Evolutionary conservation across 1,139 yeast species (phyloP).

Genomic region (Neolecta irregularis): DNA sequence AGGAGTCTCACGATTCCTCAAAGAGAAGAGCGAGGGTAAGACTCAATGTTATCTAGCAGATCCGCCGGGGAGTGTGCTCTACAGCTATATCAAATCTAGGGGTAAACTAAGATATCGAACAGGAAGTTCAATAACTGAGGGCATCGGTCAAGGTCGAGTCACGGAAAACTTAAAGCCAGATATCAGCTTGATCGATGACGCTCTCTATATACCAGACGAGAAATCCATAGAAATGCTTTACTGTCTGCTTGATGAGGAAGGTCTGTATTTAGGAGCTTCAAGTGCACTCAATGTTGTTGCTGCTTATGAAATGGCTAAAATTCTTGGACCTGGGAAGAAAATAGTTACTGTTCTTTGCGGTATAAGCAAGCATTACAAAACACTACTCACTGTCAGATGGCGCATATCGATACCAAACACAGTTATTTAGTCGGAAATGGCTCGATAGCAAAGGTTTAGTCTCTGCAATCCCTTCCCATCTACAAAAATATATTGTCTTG

Average conservation of each 20-base stretch:
- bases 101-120: slow-evolving; percentile 48
- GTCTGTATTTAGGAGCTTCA: slow-evolving; percentile 80
- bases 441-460: slow-evolving; percentile 51
- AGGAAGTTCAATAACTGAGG: slow-evolving; percentile 84
- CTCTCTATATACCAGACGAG: slow-evolving; percentile 52
- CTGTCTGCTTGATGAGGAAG: slow-evolving; percentile 72
- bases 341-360: slow-evolving; percentile 79
- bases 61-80: slow-evolving; percentile 83
- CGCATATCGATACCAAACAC: slow-evolving; percentile 17
- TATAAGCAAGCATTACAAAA: slow-evolving; percentile 24
- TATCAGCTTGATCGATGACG: slow-evolving; percentile 59
- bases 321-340: slow-evolving; percentile 66
- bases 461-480: slow-evolving; percentile 50
- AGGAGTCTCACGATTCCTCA: slow-evolving; percentile 61
- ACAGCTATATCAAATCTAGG: slow-evolving; percentile 54
- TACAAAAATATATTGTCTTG: slow-evolving; percentile 58
- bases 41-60: slow-evolving; percentile 63
- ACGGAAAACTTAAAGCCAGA: slow-evolving; percentile 69
- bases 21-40: slow-evolving; percentile 42
- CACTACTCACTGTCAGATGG: slow-evolving; percentile 2
- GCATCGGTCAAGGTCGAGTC: slow-evolving; percentile 88
- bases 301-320: slow-evolving; percentile 54
- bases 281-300: slow-evolving; percentile 74
- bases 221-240: slow-evolving; percentile 70
- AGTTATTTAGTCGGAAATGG: slow-evolving; percentile 68